A percentile compares a stretch with the other conserved stretches of the same genome.
Evolutionary conservation across 441 rosid species (phyloP).

Genomic region (Gossypium gossypioides): DNA sequence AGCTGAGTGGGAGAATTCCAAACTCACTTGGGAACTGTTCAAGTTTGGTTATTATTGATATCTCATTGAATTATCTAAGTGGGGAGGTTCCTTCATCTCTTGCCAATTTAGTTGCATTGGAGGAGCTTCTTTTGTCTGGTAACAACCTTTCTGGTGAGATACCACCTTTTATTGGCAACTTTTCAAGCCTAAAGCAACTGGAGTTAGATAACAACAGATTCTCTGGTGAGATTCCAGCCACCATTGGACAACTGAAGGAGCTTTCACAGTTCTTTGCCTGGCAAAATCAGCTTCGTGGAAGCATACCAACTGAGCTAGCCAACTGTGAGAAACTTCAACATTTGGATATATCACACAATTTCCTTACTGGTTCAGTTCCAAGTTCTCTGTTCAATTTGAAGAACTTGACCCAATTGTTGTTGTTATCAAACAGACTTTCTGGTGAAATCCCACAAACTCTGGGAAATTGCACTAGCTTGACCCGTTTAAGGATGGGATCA

Average conservation of each 20-base stretch:
- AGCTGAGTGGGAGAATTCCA: conserved; percentile 42
- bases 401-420: conserved; percentile 45
- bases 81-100: conserved; percentile 44
- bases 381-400: conserved; percentile 47
- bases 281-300: conserved; percentile 55
- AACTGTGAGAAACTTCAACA: conserved; percentile 51
- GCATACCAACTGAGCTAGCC: conserved; percentile 48
- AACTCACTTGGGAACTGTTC: conserved; percentile 40
- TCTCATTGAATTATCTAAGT: conserved; percentile 46
- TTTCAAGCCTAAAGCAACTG: conserved; percentile 45
- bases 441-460: conserved; percentile 50
- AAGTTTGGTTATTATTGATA: conserved; percentile 39
- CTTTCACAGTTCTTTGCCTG: conserved; percentile 59
- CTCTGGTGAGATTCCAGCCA: conserved; percentile 42
- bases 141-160: conserved; percentile 49
- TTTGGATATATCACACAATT: conserved; percentile 59
- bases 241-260: conserved; percentile 46
- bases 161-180: conserved; percentile 36
- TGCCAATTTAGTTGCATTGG: conserved; percentile 31
- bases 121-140: conserved; percentile 52
- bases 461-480: conserved; percentile 48
- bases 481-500: conserved; percentile 52
- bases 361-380: conserved; percentile 53
- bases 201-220: conserved; percentile 57
- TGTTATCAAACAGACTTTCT: conserved; percentile 51